Evolutionary conservation across 176 grass and related monocot genomes (phyloP), one percentile per base, ranked within the genome.

Genomic region (Oryza nivara): DNA sequence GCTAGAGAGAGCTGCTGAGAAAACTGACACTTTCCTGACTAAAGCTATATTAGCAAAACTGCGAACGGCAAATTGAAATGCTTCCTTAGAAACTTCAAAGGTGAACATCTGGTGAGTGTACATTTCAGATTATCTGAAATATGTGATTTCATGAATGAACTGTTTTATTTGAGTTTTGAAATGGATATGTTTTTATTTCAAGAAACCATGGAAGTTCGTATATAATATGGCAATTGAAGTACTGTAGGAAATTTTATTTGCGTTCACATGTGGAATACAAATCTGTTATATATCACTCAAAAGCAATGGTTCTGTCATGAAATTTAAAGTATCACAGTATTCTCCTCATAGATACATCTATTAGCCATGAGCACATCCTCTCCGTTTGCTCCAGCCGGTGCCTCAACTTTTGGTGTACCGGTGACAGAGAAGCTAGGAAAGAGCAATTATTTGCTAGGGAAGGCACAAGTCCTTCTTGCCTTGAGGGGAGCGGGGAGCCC

Each of bases 31-130:
- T 4, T 90, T 95, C 66, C 85, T 98, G 54, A 95, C 89, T 17
- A 95, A 95, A 90, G 89, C 89, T 79, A 88, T 95, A 85, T 51
- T 98, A 68, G 87, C 77, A 9, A 98, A 92, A 83, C 83, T 98
- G 80, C 67, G 61, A 36, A n/a, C 75, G 44, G 38, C 49, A 7
- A 91, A 41, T 89, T 93, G 68, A 69, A 74, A 23, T 67, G 44
- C 56, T 73, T 32, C 74, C 19, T 71, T 51, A 40, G 70, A 60
- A 54, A 75, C 41, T 77, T 63, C 64, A 46, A 77, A 45, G 13
- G 10, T 22, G 4, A 38, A 46, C 15, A 28, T 20, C 60, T 48
- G 35, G 78, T 82, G 67, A 80, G 30, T 38, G 20, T 72, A 69
- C 45, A 41, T 85, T 87, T 61, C 22, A 44, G 22, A 82, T 82